A percentile compares a stretch with the other conserved stretches of the same genome.
phyloP scores from a whole-genome alignment of 1,284 basidiomycete genomes.

The Sanguinoderma infundibulare region DNA sequence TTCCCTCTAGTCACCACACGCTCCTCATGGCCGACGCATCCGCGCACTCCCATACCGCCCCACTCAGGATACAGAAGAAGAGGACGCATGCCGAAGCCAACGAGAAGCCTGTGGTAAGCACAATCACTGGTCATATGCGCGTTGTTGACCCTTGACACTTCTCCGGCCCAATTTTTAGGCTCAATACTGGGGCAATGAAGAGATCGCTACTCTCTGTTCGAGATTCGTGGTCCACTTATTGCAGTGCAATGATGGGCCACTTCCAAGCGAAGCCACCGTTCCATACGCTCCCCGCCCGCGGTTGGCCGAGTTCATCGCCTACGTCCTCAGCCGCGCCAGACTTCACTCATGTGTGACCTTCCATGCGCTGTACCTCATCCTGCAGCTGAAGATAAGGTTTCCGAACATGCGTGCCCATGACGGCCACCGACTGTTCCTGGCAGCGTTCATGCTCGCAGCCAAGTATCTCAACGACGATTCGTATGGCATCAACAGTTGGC shows the following conservation, averaged over 20 bases:
- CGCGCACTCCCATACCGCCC: too few relatives aligned
- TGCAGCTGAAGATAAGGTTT: neutral
- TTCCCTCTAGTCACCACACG: too few relatives aligned
- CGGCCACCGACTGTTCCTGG: constrained; percentile 2
- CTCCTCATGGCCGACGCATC: too few relatives aligned
- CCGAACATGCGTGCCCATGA: neutral
- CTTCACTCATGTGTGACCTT: neutral
- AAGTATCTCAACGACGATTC: neutral
- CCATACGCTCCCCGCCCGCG: neutral
- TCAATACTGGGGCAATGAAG: neutral
- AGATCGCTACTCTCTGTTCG: neutral
- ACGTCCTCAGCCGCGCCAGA: neutral
- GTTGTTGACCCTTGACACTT: neutral
- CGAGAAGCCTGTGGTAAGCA: too few relatives aligned
- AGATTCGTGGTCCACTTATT: neutral
- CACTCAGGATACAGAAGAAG: too few relatives aligned
- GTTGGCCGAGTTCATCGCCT: neutral
- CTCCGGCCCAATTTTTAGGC: neutral
- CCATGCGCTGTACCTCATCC: constrained; percentile 6
- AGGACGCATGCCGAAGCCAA: too few relatives aligned
- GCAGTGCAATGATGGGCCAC: neutral
- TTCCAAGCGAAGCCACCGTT: too few relatives aligned
- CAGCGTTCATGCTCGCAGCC: constrained; percentile 1
- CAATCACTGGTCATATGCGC: neutral
- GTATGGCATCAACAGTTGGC: neutral